Base-by-base conservation (phyloP, 306 rosid genomes). In the Gleditsia sinensis region DNA sequence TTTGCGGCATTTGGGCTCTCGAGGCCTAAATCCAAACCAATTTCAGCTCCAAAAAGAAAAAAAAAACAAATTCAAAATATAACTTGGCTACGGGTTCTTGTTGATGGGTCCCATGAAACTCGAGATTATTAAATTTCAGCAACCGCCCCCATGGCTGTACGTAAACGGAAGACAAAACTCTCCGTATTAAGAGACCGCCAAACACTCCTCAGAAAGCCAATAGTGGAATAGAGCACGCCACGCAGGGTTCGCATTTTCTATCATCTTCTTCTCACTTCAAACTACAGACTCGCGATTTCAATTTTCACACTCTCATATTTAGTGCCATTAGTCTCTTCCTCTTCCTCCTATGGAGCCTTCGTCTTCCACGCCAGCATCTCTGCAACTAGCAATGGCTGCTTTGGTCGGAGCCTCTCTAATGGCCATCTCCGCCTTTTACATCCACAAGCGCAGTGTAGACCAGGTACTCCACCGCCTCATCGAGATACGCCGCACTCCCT, bases 341-440 rank as follows among this genome's bases (percentile, higher is more conserved):
- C 19, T 45, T 45, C 46, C 17, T 39, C 32, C 23, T 0, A 66
- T 66, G 71, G 71, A 43, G 9, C 33, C 56, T 1, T 57, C 83
- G 2, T 70, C 83, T 2, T 66, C 80, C 5, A 14, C 58, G 9
- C n/a, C 80, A 1, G 72, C 86, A 0, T 46, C 78, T 27, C 46
- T 81, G 32, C 83, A 81, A 45, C 37, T 85, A 7, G 88, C 88
- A 72, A 60, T 81, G 86, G 84, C 88, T 66, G 84, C 88, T 21
- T 72, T 81, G 0, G 71, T 81, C 10, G 88, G 86, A 50, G 84
- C 86, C 40, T 85, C 84, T 2, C 64, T 85, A 33, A 75, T 81
- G 84, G 86, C 88, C 49, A 36, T 84, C 48, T 84, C 88, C 33
- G 88, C 88, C 57, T 81, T 85, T 77, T 85, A 78, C 75, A 78